Evolutionary conservation across 148 eudicot species (phyloP), one percentile per base, ranked within the genome.

Genomic region (Hydrangea macrophylla): DNA sequence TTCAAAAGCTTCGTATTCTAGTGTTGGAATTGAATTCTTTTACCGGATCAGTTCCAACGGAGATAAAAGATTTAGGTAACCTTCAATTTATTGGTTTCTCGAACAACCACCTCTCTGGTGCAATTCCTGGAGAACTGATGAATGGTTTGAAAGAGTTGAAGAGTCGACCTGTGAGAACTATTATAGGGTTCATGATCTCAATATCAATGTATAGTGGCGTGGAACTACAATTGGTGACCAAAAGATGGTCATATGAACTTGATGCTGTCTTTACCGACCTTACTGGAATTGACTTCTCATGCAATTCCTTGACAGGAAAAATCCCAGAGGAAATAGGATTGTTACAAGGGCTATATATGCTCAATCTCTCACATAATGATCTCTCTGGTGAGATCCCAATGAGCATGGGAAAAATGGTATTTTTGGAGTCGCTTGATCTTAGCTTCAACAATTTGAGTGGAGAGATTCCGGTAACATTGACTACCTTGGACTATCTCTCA

Each of bases 331-430:
- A 55, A 25, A 23, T 55, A 55, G 30, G 58, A 11, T 30, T 55
- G 12, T 24, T 55, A 1, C 26, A 55, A 55, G 58, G 58, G 5
- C 58, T 55, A 7, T 55, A 23, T 55, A 23, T 55, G 58, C 58
- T 24, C 3, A 51, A 51, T 51, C 56, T 51, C 6, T 51, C 56
- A 4, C 56, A 13, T 9, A 51, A 51, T 26, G 22, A 15, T 25
- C 58, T 55, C 22, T 23, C 22, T 8, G 58, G 58, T 55, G 58
- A 55, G 30, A 55, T 55, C 30, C 58, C 58, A 55, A 55, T 11
- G 11, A 55, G 58, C 58, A 55, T 55, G 3, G 58, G 58, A 5
- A 55, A 55, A 0, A 55, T 55, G 58, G 25, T 27, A n/a, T 27
- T 2, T 1, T 55, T 55, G 30, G 58, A 55, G 58, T 55, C 27